Base-by-base conservation (phyloP, 345 rosid species). In the Camelina sativa region DNA sequence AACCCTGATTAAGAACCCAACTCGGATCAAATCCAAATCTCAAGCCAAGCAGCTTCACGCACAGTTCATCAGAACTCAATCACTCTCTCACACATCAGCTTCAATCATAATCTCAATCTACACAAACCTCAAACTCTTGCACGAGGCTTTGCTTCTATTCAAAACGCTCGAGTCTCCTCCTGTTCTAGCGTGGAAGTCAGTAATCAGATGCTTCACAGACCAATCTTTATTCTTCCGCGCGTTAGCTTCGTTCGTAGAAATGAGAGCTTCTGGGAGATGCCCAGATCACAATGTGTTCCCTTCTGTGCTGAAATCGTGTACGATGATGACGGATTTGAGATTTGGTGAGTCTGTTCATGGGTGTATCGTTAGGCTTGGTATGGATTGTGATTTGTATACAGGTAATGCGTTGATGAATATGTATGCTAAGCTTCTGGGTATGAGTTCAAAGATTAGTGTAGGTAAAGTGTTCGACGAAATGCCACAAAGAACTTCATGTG, bases 401-500 rank as follows among this genome's bases (percentile, higher is more conserved):
- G 83, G 88, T 7, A 93, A 93, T 86, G 96, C 98, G 11, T 84
- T 93, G 5, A 80, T 93, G 91, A 93, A 86, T 80, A 89, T 93
- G 97, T 91, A 93, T 5, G 88, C 89, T 1, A 91, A 87, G 73
- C 80, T 86, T 76, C 85, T 72, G 37, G 75, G 44, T 2, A 51
- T 47, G 77, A 53, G 56, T 43, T 67, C 76, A 1, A 72, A 66
- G 60, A 47, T 30, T 44, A 4, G 51, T n/a, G 80, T 53, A 7
- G 13, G 32, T 11, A 75, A 72, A 8, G 37, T 72, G 82, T 51
- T 87, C 67, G 91, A 85, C 25, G 79, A 57, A 82, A 87, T 84
- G 78, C 76, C 86, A 53, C 62, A 78, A 2, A 74, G 81, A 59
- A 76, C 16, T 32, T 32, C 35, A 6, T 32, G 35, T 32, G 6